Conservation (phyloP, 2,329 filamentous ascomycete genomes). For the Amphichorda felina region DNA sequence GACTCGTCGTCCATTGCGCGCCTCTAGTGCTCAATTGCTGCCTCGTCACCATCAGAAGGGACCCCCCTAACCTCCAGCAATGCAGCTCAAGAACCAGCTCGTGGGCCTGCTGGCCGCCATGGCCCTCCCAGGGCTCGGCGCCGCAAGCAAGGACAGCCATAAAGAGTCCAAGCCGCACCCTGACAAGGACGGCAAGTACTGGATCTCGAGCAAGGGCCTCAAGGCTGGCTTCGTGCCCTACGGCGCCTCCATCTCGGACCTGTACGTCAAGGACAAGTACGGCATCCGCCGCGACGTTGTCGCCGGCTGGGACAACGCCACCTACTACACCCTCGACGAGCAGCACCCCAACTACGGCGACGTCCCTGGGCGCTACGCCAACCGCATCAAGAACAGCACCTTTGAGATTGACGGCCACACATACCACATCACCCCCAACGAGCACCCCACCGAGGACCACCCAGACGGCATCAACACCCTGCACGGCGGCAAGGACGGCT, state of each 20-base stretch:
- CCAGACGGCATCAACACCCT: slow-evolving; percentile 50
- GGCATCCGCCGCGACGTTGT: slow-evolving; percentile 61
- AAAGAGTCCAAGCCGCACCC: slow-evolving; percentile 19
- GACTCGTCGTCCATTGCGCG: too few species aligned
- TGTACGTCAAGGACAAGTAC: slow-evolving; percentile 58
- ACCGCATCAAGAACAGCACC: slow-evolving; percentile 67
- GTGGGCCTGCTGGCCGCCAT: slow-evolving; percentile 8
- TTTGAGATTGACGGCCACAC: slow-evolving; percentile 53
- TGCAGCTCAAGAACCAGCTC: slow-evolving; percentile 9
- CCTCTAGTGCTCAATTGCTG: too few species aligned
- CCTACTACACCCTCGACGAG: slow-evolving; percentile 51
- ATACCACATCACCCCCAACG: slow-evolving; percentile 52
- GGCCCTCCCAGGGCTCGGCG: slow-evolving; percentile 7
- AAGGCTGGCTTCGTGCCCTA: slow-evolving; percentile 61
- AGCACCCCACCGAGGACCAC: slow-evolving; percentile 38
- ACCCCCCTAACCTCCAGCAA: slow-evolving; percentile 3
- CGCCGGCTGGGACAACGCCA: slow-evolving; percentile 65
- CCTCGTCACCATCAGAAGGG: neutral
- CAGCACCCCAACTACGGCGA: slow-evolving; percentile 61
- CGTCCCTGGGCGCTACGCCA: slow-evolving; percentile 68
- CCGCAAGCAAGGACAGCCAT: slow-evolving; percentile 1
- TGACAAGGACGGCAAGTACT: slow-evolving; percentile 57
- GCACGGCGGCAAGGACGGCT: slow-evolving; percentile 59
- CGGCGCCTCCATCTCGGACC: slow-evolving; percentile 60
- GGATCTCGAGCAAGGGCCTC: slow-evolving; percentile 55